Evolutionary conservation across 768 basidiomycete genomes (phyloP).

Genomic region (Tephrocybe sp.): DNA sequence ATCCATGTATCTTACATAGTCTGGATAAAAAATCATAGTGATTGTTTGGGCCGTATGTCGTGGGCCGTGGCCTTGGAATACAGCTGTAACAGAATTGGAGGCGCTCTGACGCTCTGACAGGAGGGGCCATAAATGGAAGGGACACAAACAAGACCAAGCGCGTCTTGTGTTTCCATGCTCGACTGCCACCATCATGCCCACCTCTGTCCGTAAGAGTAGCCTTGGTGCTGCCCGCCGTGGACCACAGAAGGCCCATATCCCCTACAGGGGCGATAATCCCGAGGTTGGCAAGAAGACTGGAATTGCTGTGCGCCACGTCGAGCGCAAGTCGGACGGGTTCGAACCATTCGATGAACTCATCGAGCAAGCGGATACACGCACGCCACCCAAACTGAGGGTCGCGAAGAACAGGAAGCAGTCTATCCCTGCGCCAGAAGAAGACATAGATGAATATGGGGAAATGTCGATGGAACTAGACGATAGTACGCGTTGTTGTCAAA

Average conservation of each 20-base stretch:
- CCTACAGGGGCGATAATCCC: constrained; percentile 76
- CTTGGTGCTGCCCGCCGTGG: constrained; percentile 25
- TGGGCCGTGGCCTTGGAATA: too few relatives aligned
- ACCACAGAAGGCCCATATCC: constrained; percentile 66
- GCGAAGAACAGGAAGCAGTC: constrained; percentile 49
- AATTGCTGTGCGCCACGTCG: constrained; percentile 66
- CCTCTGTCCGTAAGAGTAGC: constrained; percentile 8
- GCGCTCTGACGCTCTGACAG: too few relatives aligned
- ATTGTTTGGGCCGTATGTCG: too few relatives aligned
- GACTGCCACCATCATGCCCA: neutral
- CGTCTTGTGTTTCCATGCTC: constrained; percentile 26
- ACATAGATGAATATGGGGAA: constrained; percentile 46
- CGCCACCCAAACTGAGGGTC: constrained; percentile 57
- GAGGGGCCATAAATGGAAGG: constrained; percentile 16
- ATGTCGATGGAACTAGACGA: constrained; percentile 79
- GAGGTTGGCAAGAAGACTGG: constrained; percentile 83
- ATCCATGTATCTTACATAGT: too few relatives aligned
- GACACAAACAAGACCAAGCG: constrained; percentile 20
- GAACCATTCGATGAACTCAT: constrained; percentile 78
- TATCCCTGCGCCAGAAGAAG: constrained; percentile 25
- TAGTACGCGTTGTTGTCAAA: constrained; percentile 42
- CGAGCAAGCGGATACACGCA: constrained; percentile 65
- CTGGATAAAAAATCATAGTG: too few relatives aligned
- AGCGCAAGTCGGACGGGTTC: constrained; percentile 78
- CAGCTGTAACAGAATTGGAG: too few relatives aligned